These are phyloP conservation scores for Colletotrichum sp. DNA, from an alignment of 2,329 filamentous ascomycete genomes.

Conservation along the genomic window DNA sequence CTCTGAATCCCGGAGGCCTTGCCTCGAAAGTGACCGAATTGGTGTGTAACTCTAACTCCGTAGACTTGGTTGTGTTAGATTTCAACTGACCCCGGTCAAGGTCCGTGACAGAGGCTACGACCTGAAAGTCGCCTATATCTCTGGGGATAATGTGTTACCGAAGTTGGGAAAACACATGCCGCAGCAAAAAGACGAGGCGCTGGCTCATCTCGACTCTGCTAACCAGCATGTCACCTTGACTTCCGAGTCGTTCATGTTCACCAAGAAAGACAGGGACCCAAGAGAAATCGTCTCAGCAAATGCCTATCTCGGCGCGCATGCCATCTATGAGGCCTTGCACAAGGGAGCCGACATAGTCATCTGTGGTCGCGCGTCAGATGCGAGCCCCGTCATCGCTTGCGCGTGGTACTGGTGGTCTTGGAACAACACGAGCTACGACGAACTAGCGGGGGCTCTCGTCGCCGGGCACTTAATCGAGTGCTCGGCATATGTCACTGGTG, in stretches of 20 bases:
- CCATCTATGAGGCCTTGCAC: background rate
- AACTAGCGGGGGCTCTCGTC: background rate
- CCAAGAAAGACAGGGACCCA: background rate
- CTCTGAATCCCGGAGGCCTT: background rate
- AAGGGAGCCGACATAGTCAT: background rate
- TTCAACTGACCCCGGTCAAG: background rate
- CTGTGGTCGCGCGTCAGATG: constrained; percentile 46
- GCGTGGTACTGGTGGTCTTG: constrained; percentile 58
- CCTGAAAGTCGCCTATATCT: background rate
- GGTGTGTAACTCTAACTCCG: background rate
- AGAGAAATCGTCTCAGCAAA: background rate
- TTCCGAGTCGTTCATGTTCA: background rate
- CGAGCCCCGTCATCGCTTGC: constrained; percentile 52
- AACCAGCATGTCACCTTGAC: background rate
- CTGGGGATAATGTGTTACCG: background rate
- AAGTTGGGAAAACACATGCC: background rate
- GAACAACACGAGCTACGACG: constrained; percentile 40
- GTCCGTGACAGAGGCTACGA: background rate
- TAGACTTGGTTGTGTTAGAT: background rate
- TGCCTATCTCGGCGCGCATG: background rate
- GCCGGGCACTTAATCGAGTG: background rate
- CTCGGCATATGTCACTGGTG: background rate
- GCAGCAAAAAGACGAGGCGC: background rate
- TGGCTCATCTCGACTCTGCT: background rate
- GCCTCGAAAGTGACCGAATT: background rate